Conservation (phyloP, 2,329 filamentous ascomycete species). For the Claviceps maximensis region DNA sequence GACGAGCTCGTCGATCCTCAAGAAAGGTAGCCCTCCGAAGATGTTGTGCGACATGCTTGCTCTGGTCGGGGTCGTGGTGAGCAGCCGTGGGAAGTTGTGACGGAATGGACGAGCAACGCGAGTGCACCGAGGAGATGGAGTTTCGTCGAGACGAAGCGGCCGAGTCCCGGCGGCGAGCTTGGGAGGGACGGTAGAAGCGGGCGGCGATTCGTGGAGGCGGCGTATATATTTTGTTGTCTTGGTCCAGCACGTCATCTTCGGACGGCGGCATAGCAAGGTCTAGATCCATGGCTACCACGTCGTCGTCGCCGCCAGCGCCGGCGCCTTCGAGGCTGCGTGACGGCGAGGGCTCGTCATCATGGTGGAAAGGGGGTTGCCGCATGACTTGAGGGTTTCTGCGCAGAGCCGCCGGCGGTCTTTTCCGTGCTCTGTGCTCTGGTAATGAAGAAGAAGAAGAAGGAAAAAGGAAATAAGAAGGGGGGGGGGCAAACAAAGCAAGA, state of each 20-base stretch:
- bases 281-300: conserved; percentile 19
- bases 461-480: neutral
- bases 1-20: conserved; percentile 64
- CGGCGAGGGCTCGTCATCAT: conserved; percentile 27
- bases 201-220: conserved; percentile 67
- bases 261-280: conserved; percentile 26
- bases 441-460: neutral
- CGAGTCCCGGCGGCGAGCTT: conserved; percentile 58
- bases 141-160: conserved; percentile 69
- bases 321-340: conserved; percentile 25
- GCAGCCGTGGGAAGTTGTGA: conserved; percentile 32
- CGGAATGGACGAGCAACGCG: conserved; percentile 48
- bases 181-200: conserved; percentile 58
- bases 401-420: neutral
- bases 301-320: conserved; percentile 18
- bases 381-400: conserved; percentile 15
- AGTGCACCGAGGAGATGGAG: conserved; percentile 64
- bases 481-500: neutral
- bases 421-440: no score
- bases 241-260: conserved; percentile 23
- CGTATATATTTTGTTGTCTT: conserved; percentile 31
- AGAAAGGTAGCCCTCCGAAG: conserved; percentile 68
- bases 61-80: conserved; percentile 47
- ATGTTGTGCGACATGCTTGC: conserved; percentile 66
- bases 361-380: conserved; percentile 28